A percentile compares a stretch with the other conserved stretches of the same genome.
Conservation (phyloP, 352 stramenopile species). For the Pythium pectinolyticum region DNA sequence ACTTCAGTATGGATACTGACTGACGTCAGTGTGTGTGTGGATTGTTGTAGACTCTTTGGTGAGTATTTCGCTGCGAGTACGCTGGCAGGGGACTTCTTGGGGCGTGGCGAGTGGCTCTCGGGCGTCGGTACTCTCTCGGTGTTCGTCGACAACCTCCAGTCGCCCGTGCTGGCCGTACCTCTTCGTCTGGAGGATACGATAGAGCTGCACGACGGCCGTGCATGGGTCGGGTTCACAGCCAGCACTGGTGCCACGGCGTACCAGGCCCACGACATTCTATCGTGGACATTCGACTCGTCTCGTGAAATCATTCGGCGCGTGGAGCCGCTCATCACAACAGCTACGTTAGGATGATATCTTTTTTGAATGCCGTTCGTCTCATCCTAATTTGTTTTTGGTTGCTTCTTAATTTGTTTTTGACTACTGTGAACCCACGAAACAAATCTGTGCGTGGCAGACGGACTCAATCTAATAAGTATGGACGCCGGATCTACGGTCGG, state of each 20-base stretch:
- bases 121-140: conserved; percentile 82
- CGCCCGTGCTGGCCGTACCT: conserved; percentile 75
- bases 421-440: conserved; percentile 26
- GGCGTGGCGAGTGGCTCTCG: conserved; percentile 47
- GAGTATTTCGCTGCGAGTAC: conserved; percentile 57
- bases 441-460: conserved; percentile 13
- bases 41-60: conserved; percentile 46
- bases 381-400: conserved; percentile 18
- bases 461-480: conserved; percentile 39
- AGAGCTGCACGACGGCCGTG: conserved; percentile 77
- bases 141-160: conserved; percentile 88
- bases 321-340: conserved; percentile 3
- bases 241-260: conserved; percentile 80
- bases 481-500: conserved; percentile 7
- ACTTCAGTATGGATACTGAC: neutral
- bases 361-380: too few species aligned
- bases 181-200: conserved; percentile 84
- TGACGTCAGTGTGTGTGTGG: neutral
- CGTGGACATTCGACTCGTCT: conserved; percentile 76
- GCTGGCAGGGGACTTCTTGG: conserved; percentile 68
- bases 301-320: conserved; percentile 30
- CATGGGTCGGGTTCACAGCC: conserved; percentile 92
- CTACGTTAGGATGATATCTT: too few species aligned
- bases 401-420: conserved; percentile 22
- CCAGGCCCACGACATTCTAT: conserved; percentile 89